These are phyloP conservation scores for Cajanus cajan DNA, from an alignment of 306 rosid species.

Conservation along the genomic window DNA sequence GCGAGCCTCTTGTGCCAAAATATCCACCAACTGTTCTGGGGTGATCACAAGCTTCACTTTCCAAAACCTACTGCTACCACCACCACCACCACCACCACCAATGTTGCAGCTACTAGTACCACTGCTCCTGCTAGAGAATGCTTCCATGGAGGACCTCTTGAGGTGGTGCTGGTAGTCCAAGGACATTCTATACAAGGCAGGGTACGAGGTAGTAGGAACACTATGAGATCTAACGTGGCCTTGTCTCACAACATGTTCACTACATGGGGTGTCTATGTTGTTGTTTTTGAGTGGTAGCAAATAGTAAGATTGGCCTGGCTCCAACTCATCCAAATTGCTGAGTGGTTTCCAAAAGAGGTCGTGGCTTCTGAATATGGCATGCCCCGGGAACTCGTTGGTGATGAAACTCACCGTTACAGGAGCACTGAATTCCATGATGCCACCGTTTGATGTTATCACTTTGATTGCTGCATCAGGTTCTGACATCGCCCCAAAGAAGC, in stretches of 20 bases:
- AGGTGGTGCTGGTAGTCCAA: conserved; percentile 45
- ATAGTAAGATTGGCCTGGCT: conserved; percentile 65
- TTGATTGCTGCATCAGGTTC: conserved; percentile 44
- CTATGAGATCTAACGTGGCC: conserved; percentile 77
- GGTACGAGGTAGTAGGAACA: conserved; percentile 41
- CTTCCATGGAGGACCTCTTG: conserved; percentile 55
- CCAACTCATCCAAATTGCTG: conserved; percentile 45
- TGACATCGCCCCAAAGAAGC: conserved; percentile 55
- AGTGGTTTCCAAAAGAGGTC: conserved; percentile 86
- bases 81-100: background rate
- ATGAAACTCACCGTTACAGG: conserved; percentile 61
- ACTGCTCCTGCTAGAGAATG: conserved; percentile 40
- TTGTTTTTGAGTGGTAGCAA: conserved; percentile 54
- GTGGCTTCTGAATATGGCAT: conserved; percentile 65
- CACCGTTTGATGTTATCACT: conserved; percentile 74
- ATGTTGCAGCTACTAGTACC: background rate
- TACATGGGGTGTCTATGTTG: background rate
- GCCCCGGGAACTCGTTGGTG: conserved; percentile 67
- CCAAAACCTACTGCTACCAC: conserved; percentile 55
- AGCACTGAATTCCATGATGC: conserved; percentile 73
- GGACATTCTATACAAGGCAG: conserved; percentile 70
- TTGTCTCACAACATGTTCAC: conserved; percentile 39
- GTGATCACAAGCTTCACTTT: conserved; percentile 79
- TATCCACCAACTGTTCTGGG: conserved; percentile 64
- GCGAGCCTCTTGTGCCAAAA: conserved; percentile 63